Conservation (phyloP, 2,329 filamentous ascomycete genomes). For the Fusarium tjaetaba region DNA sequence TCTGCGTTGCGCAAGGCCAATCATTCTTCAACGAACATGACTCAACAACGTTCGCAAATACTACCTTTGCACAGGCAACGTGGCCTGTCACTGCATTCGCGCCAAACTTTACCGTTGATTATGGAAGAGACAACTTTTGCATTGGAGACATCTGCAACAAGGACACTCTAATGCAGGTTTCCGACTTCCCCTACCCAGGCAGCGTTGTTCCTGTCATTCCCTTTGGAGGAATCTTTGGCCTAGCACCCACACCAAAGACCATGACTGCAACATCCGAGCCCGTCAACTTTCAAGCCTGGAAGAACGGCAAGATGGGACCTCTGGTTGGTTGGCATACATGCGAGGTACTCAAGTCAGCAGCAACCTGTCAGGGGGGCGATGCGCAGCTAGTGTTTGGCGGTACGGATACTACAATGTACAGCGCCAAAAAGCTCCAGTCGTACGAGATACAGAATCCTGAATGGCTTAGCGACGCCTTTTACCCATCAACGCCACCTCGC, state of each 20-base stretch:
- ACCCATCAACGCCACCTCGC: slow-evolving; percentile 4
- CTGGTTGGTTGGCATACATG: slow-evolving; percentile 2
- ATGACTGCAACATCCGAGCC: not conserved
- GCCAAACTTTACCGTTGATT: slow-evolving; percentile 2
- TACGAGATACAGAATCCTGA: slow-evolving; percentile 11
- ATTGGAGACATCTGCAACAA: not conserved
- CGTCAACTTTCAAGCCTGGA: not conserved
- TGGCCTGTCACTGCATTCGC: not conserved
- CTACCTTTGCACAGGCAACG: not conserved
- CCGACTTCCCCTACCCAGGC: not conserved
- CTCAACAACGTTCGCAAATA: not conserved
- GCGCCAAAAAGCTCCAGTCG: not conserved
- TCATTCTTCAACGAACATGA: not conserved
- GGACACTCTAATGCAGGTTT: not conserved
- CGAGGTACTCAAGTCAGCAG: not conserved
- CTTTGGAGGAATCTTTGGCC: not conserved
- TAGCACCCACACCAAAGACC: not conserved
- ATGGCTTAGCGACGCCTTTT: slow-evolving; percentile 18
- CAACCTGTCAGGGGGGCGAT: not conserved
- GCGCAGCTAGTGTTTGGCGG: not conserved
- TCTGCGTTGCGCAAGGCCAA: not conserved
- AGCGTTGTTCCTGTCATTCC: not conserved
- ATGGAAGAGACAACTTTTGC: not conserved
- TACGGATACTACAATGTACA: not conserved
- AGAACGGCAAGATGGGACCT: not conserved